phyloP scores from a whole-genome alignment of 169 alveolate species.

The Eimeria necatrix region DNA sequence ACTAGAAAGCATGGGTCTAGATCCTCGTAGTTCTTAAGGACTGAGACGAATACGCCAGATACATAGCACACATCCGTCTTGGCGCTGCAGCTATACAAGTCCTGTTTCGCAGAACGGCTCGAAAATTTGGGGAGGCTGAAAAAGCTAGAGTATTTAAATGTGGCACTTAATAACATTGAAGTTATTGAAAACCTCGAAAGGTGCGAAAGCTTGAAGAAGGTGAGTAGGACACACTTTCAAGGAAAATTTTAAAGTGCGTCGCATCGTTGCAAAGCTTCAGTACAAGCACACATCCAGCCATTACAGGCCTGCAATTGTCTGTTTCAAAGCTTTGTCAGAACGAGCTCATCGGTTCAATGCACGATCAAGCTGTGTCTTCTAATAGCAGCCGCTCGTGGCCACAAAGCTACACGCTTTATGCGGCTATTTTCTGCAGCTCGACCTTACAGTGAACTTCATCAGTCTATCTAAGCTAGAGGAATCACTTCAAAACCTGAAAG shows the following conservation, averaged over 20 bases:
- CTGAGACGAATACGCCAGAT: no score
- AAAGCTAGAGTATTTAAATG: constrained; percentile 94
- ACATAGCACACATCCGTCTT: no score
- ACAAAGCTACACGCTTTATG: neutral
- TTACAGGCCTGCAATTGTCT: neutral
- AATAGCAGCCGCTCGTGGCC: neutral
- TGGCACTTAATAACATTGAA: constrained; percentile 93
- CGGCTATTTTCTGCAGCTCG: constrained; percentile 84
- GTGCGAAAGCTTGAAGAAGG: constrained; percentile 94
- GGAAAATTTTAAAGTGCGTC: neutral
- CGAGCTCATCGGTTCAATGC: neutral
- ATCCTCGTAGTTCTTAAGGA: no score
- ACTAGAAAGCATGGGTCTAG: no score
- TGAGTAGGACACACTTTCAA: neutral
- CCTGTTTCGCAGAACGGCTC: constrained; percentile 85
- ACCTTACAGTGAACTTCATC: constrained; percentile 95
- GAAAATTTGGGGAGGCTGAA: constrained; percentile 92
- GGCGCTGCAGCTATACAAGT: no score
- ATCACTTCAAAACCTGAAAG: constrained; percentile 83
- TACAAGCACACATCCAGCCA: neutral
- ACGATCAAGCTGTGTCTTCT: neutral
- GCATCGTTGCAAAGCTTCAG: neutral
- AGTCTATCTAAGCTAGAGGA: constrained; percentile 90
- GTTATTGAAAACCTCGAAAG: constrained; percentile 92
- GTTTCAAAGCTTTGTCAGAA: neutral